Evolutionary conservation across 192 early-diverging fungal genomes (phyloP).

Genomic region (Pilaira anomala): DNA sequence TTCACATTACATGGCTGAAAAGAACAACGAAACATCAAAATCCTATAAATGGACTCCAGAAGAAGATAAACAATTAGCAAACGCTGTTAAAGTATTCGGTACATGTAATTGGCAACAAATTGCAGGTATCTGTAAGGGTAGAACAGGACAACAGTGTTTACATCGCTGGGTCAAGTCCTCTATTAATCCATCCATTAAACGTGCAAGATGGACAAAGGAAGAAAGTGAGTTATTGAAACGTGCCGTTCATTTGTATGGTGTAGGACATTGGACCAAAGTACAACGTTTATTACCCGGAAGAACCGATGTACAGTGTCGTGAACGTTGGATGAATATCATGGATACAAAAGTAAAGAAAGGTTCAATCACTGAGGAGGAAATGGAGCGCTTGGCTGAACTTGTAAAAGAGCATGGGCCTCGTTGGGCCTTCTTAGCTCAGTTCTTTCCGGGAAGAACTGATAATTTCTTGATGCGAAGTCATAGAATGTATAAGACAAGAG

Average conservation of each 20-base stretch:
- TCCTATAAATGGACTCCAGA: constrained; percentile 62
- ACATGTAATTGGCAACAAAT: constrained; percentile 73
- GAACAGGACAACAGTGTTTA: constrained; percentile 69
- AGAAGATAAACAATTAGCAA: constrained; percentile 59
- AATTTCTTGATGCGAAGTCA: constrained; percentile 37
- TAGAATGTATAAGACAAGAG: not conserved
- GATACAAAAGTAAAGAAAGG: constrained; percentile 54
- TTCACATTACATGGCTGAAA: constrained; percentile 57
- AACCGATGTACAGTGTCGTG: constrained; percentile 77
- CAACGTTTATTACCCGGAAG: constrained; percentile 65
- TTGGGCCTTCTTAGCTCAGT: constrained; percentile 36
- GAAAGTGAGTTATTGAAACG: constrained; percentile 65
- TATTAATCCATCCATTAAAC: constrained; percentile 63
- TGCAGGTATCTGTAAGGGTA: constrained; percentile 58
- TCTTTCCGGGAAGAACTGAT: constrained; percentile 43
- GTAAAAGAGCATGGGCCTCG: constrained; percentile 50
- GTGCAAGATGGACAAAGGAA: constrained; percentile 61
- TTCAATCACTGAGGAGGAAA: constrained; percentile 50
- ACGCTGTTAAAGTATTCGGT: constrained; percentile 65
- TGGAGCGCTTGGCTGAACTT: constrained; percentile 35
- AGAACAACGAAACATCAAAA: constrained; percentile 37
- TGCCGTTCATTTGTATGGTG: constrained; percentile 64
- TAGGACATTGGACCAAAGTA: constrained; percentile 67
- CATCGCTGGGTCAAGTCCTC: constrained; percentile 69
- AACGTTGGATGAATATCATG: constrained; percentile 72